These are phyloP conservation scores for Trametes versicolor DNA, from an alignment of 1,284 basidiomycete species.

Conservation along the genomic window DNA sequence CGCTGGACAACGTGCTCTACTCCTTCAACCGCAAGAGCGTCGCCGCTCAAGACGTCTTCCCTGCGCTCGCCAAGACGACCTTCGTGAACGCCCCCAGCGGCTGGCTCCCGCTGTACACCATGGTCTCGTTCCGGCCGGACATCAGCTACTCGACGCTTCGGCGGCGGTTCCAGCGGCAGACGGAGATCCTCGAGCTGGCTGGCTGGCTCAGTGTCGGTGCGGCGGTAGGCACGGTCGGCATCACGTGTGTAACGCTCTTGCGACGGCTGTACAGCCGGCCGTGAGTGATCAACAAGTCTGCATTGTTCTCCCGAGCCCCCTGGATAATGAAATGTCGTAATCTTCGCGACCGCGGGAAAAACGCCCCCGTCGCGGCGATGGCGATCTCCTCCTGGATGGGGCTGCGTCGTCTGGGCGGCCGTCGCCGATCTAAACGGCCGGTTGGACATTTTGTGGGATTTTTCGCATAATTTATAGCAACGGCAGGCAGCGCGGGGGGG, in stretches of 20 bases:
- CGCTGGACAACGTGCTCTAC: conserved; percentile 82
- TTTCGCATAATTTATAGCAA: conserved; percentile 36
- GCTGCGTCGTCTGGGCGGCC: neutral
- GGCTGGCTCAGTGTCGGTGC: conserved; percentile 45
- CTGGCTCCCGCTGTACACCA: conserved; percentile 95
- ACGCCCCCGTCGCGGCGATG: conserved; percentile 24
- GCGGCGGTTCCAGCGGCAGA: conserved; percentile 70
- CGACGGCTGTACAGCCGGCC: conserved; percentile 47
- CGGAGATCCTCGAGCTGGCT: conserved; percentile 53
- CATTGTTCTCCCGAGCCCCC: conserved; percentile 10
- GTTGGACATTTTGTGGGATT: conserved; percentile 41
- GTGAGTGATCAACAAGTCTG: conserved; percentile 31
- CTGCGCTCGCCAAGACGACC: conserved; percentile 48
- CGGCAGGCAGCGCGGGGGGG: conserved; percentile 15
- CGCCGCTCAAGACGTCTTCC: conserved; percentile 45
- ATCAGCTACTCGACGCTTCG: conserved; percentile 85
- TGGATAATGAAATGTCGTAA: conserved; percentile 36
- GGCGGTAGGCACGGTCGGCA: conserved; percentile 49
- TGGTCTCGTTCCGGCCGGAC: conserved; percentile 97
- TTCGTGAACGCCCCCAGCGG: conserved; percentile 69
- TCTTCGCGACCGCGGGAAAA: conserved; percentile 29
- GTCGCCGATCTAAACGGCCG: conserved; percentile 24
- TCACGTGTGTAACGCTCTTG: conserved; percentile 50
- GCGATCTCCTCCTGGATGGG: conserved; percentile 22
- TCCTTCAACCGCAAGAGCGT: conserved; percentile 60